Percentiles rank a stretch among this genome's conserved stretches.
Evolutionary conservation across 495 filamentous ascomycete genomes (phyloP).

Genomic region (Staphylotrichum tortipilum): DNA sequence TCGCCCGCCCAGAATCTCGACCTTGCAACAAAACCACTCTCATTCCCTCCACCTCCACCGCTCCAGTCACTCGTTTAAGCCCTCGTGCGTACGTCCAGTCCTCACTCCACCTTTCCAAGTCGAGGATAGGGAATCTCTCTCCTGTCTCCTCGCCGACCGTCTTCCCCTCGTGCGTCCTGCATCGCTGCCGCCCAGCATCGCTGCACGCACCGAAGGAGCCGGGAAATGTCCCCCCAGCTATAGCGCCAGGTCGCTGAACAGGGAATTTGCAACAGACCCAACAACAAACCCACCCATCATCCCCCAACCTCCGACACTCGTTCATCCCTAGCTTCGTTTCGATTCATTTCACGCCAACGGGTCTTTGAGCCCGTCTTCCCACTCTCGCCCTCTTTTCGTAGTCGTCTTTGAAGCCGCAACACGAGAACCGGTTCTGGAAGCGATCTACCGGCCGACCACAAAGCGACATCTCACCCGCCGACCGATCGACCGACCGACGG

Average conservation of each 20-base stretch:
- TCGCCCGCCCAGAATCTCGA: conserved; percentile 10
- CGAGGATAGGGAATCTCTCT: neutral
- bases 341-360: conserved; percentile 12
- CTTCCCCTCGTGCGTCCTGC: no score
- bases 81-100: conserved; percentile 11
- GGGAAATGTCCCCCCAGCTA: conserved; percentile 20
- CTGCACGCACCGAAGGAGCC: conserved; percentile 13
- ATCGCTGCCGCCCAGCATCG: conserved; percentile 12
- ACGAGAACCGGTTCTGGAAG: no score
- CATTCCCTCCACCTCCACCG: no score
- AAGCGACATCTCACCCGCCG: conserved; percentile 10
- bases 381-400: neutral
- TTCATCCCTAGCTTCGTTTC: conserved; percentile 16
- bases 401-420: no score
- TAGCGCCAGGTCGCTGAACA: conserved; percentile 20
- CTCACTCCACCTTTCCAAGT: conserved; percentile 13
- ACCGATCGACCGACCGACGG: neutral
- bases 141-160: conserved; percentile 2
- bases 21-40: conserved; percentile 26
- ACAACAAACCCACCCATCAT: conserved; percentile 3
- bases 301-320: conserved; percentile 16
- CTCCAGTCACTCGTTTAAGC: conserved; percentile 27
- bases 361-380: neutral
- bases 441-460: no score
- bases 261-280: no score